Conservation (phyloP, 176 grass and related monocot species). For the Carex kokanica region DNA sequence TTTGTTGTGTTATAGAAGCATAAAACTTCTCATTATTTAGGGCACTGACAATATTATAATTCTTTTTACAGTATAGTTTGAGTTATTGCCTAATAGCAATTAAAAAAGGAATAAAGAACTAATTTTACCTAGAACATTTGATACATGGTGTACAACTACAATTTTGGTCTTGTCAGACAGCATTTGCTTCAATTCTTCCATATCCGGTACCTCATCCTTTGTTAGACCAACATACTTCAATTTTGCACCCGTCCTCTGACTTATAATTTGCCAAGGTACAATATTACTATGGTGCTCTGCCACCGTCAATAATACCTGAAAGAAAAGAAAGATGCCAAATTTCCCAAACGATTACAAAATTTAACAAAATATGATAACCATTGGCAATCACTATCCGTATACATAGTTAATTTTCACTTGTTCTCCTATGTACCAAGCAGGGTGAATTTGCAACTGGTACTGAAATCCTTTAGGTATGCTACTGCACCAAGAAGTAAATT, state of each 20-base stretch:
- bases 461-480: neutral
- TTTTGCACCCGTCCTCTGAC: conserved; percentile 66
- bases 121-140: conserved; percentile 71
- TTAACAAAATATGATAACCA: neutral
- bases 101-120: conserved; percentile 13
- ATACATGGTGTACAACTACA: conserved; percentile 80
- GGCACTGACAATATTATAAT: neutral
- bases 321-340: neutral
- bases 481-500: neutral
- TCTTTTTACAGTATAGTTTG: neutral
- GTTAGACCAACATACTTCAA: conserved; percentile 90
- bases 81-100: neutral
- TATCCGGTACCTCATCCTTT: conserved; percentile 75
- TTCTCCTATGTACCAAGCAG: neutral
- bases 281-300: conserved; percentile 92
- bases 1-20: neutral
- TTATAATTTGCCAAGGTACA: conserved; percentile 85
- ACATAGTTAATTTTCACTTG: neutral
- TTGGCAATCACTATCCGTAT: neutral
- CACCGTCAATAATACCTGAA: conserved; percentile 75
- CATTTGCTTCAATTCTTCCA: conserved; percentile 75
- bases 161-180: conserved; percentile 86
- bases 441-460: neutral
- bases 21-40: neutral
- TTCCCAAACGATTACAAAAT: neutral